Evolutionary conservation across 1,139 yeast species (phyloP).

Genomic region (Schizosaccharomyces versatilis): DNA sequence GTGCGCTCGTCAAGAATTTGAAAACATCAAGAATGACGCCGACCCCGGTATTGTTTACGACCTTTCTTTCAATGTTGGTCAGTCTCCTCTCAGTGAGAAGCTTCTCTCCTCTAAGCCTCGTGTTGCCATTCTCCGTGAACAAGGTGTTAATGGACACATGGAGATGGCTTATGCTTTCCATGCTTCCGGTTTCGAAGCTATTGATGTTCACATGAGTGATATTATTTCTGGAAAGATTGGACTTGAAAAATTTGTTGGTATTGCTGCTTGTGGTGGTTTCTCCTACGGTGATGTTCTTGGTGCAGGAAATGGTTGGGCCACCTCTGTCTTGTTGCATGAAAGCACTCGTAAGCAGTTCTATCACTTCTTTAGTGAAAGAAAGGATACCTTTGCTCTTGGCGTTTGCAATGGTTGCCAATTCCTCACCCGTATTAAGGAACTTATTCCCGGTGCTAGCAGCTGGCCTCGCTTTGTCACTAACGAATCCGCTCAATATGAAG

Average conservation of each 20-base stretch:
- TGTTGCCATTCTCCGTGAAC: slow-evolving; percentile 93
- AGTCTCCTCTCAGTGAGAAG: slow-evolving; percentile 14
- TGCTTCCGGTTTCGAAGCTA: slow-evolving; percentile 79
- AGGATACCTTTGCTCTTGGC: slow-evolving; percentile 92
- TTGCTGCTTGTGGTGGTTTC: slow-evolving; percentile 98
- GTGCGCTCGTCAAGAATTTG: slow-evolving; percentile 70
- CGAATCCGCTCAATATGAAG: slow-evolving; percentile 85
- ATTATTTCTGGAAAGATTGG: slow-evolving; percentile 49
- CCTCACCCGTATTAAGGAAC: slow-evolving; percentile 61
- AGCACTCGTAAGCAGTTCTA: slow-evolving; percentile 54
- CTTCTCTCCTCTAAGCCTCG: slow-evolving; percentile 36
- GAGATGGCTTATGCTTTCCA: slow-evolving; percentile 97
- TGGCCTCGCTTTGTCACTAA: slow-evolving; percentile 97
- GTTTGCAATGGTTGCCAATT: slow-evolving; percentile 99
- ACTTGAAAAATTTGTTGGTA: slow-evolving; percentile 67
- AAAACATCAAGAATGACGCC: slow-evolving; percentile 46
- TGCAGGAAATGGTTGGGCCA: slow-evolving; percentile 99
- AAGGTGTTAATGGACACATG: slow-evolving; percentile 94
- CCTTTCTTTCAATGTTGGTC: slow-evolving; percentile 33
- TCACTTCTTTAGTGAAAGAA: slow-evolving; percentile 62
- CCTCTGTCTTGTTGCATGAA: slow-evolving; percentile 75
- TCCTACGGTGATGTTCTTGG: slow-evolving; percentile 98
- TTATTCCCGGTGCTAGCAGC: slow-evolving; percentile 83
- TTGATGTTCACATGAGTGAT: slow-evolving; percentile 95
- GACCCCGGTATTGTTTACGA: slow-evolving; percentile 83